These are phyloP conservation scores for Pseudodiploospora longispora DNA, from an alignment of 2,329 filamentous ascomycete species.

Conservation along the genomic window DNA sequence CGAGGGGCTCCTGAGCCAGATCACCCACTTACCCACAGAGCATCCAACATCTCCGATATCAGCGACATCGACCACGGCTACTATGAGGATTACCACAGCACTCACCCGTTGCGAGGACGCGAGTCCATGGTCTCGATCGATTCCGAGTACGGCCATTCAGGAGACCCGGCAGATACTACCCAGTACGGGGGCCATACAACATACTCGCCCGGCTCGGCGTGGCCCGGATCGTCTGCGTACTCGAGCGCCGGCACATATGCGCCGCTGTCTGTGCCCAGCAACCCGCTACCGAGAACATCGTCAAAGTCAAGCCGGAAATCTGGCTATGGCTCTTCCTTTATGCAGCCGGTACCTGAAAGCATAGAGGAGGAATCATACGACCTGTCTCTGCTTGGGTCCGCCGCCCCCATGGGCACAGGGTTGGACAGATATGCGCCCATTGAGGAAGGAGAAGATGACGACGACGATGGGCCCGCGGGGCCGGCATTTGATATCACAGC, in stretches of 20 bases:
- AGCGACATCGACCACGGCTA: slow-evolving; percentile 20
- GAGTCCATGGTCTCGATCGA: slow-evolving; percentile 13
- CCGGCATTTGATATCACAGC: slow-evolving; percentile 38
- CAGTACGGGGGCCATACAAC: slow-evolving; percentile 10
- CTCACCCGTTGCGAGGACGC: slow-evolving; percentile 19
- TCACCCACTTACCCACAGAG: slow-evolving; percentile 20
- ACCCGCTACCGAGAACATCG: slow-evolving; percentile 12
- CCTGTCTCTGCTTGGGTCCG: slow-evolving; percentile 33
- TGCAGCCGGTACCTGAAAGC: slow-evolving; percentile 18
- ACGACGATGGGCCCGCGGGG: slow-evolving; percentile 16
- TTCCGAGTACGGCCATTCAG: slow-evolving; percentile 4
- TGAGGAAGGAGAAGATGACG: slow-evolving; percentile 19
- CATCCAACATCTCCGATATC: slow-evolving; percentile 27
- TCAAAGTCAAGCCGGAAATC: slow-evolving; percentile 18
- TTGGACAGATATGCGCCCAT: slow-evolving; percentile 24
- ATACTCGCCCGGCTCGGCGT: slow-evolving; percentile 13
- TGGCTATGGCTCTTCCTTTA: slow-evolving; percentile 17
- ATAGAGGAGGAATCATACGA: slow-evolving; percentile 34
- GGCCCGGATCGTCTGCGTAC: slow-evolving; percentile 23
- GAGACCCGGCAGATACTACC: slow-evolving; percentile 5
- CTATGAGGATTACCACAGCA: slow-evolving; percentile 12
- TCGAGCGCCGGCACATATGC: slow-evolving; percentile 15
- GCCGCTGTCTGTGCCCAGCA: slow-evolving; percentile 16
- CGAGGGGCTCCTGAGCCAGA: slow-evolving; percentile 7
- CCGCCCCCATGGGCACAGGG: slow-evolving; percentile 30